phyloP scores from a whole-genome alignment of 2,329 filamentous ascomycete genomes.

The Harringtonia aguacate region DNA sequence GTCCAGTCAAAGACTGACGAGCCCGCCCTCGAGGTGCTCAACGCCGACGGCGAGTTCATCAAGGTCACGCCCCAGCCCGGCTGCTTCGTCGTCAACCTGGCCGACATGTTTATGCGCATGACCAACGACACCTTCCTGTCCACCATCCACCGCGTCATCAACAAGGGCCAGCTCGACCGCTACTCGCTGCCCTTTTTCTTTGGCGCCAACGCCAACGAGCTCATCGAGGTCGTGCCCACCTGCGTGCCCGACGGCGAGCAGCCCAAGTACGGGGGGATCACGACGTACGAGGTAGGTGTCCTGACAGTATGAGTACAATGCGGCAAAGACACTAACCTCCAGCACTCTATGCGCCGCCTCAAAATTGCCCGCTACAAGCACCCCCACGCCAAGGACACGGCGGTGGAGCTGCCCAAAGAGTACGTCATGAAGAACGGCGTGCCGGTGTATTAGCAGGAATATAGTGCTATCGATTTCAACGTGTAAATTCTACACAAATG shows the following conservation, averaged over 20 bases:
- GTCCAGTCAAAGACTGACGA: slow-evolving; percentile 4
- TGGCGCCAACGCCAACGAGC: slow-evolving; percentile 10
- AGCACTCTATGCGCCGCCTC: background rate
- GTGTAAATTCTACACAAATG: too few relatives aligned
- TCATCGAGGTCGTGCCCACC: slow-evolving; percentile 20
- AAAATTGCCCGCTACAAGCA: background rate
- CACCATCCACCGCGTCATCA: slow-evolving; percentile 10
- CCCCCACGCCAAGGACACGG: background rate
- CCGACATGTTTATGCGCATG: slow-evolving; percentile 11
- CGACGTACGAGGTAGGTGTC: slow-evolving; percentile 21
- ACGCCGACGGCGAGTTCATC: slow-evolving; percentile 6
- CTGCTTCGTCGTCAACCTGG: slow-evolving; percentile 11
- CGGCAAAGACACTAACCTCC: too few relatives aligned
- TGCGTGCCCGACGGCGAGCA: slow-evolving; percentile 16
- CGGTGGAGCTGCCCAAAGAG: background rate
- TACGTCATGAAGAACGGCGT: background rate
- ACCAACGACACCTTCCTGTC: slow-evolving; percentile 10
- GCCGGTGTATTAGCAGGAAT: background rate
- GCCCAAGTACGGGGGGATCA: slow-evolving; percentile 23
- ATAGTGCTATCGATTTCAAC: too few relatives aligned
- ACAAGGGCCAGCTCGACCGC: slow-evolving; percentile 4
- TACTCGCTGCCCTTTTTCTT: slow-evolving; percentile 12
- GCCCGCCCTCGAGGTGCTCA: slow-evolving; percentile 9
- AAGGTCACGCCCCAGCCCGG: slow-evolving; percentile 4
- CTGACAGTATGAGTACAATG: too few relatives aligned